Conservation (phyloP, 768 basidiomycete genomes). For the Xanthoconium purpureum region DNA sequence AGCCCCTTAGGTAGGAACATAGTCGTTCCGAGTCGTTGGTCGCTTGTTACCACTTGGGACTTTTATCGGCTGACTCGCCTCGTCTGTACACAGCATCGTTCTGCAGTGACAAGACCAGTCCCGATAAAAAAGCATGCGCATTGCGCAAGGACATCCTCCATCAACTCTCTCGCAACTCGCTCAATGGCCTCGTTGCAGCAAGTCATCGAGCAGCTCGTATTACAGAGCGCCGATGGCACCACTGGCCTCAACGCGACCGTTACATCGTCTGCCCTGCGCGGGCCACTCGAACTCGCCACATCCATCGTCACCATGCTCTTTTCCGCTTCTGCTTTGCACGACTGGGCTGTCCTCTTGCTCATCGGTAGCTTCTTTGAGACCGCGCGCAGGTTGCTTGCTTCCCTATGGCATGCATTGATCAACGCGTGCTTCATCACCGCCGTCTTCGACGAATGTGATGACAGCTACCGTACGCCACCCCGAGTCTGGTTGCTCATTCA, state of each 20-base stretch:
- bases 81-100: too few species aligned
- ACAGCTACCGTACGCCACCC: conserved; percentile 47
- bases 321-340: conserved; percentile 52
- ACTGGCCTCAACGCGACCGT: conserved; percentile 11
- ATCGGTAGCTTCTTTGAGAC: conserved; percentile 63
- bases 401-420: conserved; percentile 42
- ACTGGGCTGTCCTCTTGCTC: conserved; percentile 36
- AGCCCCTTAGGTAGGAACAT: too few species aligned
- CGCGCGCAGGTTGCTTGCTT: conserved; percentile 44
- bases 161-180: background rate
- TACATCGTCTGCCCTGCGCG: conserved; percentile 6
- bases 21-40: too few species aligned
- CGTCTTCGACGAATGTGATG: conserved; percentile 55
- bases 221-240: conserved; percentile 8
- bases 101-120: too few species aligned
- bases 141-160: too few species aligned
- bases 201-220: conserved; percentile 2
- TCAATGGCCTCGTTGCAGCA: too few species aligned
- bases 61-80: too few species aligned
- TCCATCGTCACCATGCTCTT: conserved; percentile 44
- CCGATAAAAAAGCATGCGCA: too few species aligned
- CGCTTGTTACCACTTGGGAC: too few species aligned
- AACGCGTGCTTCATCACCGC: conserved; percentile 63
- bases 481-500: background rate
- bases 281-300: conserved; percentile 28